These are phyloP conservation scores for Sordariomycetes sp. DNA, from an alignment of 2,329 filamentous ascomycete species.

Conservation along the genomic window DNA sequence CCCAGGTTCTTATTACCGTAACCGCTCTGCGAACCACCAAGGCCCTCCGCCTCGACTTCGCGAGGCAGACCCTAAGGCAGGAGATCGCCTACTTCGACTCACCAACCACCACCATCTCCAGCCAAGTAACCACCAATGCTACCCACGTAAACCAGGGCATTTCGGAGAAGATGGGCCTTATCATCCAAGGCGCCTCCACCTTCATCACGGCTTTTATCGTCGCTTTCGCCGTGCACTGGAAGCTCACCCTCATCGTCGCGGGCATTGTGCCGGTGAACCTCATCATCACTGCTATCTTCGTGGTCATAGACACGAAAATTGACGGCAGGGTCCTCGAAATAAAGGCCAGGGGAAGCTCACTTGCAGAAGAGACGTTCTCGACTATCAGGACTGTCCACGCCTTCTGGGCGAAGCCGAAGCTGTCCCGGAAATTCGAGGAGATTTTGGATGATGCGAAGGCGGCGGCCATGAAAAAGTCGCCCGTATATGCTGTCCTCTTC, in stretches of 20 bases:
- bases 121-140: constrained; percentile 35
- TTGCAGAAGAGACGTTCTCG: constrained; percentile 38
- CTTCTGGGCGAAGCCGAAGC: constrained; percentile 33
- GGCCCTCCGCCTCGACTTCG: constrained; percentile 24
- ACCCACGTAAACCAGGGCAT: constrained; percentile 34
- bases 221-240: constrained; percentile 28
- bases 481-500: constrained; percentile 31
- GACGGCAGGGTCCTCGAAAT: constrained; percentile 32
- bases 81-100: constrained; percentile 45
- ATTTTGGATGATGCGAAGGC: constrained; percentile 26
- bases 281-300: constrained; percentile 24
- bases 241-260: constrained; percentile 29
- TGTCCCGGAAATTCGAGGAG: constrained; percentile 27
- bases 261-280: constrained; percentile 33
- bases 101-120: constrained; percentile 27
- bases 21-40: constrained; percentile 25
- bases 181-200: constrained; percentile 27
- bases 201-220: constrained; percentile 27
- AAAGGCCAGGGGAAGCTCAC: constrained; percentile 27
- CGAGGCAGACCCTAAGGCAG: constrained; percentile 31
- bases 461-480: constrained; percentile 30
- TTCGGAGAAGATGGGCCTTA: constrained; percentile 31
- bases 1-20: constrained; percentile 22
- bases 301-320: constrained; percentile 26
- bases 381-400: constrained; percentile 39